Evolutionary conservation across 1,139 yeast species (phyloP).

Genomic region (Saccharomycopsis hybrid): DNA sequence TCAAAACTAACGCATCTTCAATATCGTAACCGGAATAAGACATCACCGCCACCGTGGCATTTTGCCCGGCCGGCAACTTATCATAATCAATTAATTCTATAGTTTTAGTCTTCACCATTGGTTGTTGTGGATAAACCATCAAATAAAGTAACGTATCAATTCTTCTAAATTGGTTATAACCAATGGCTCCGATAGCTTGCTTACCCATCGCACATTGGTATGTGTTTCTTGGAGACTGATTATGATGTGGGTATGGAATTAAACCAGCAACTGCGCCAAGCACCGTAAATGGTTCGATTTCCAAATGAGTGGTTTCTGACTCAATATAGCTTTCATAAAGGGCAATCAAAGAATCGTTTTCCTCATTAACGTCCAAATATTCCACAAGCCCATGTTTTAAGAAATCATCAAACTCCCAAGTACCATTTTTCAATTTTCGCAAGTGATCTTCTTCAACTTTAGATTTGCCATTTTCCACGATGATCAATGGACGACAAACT

Average conservation of each 20-base stretch:
- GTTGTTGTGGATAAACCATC: slow-evolving; percentile 98
- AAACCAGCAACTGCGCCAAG: slow-evolving; percentile 98
- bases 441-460: slow-evolving; percentile 70
- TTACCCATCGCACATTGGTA: slow-evolving; percentile 99
- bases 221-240: slow-evolving; percentile 97
- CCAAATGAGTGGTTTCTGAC: slow-evolving; percentile 71
- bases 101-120: slow-evolving; percentile 97
- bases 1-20: slow-evolving; percentile 95
- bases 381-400: slow-evolving; percentile 82
- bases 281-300: slow-evolving; percentile 93
- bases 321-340: slow-evolving; percentile 64
- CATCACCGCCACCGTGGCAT: slow-evolving; percentile 99
- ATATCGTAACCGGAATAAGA: slow-evolving; percentile 98
- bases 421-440: slow-evolving; percentile 52
- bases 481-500: slow-evolving; percentile 92
- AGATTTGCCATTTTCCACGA: slow-evolving; percentile 61
- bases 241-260: slow-evolving; percentile 99
- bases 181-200: slow-evolving; percentile 99
- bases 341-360: slow-evolving; percentile 91
- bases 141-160: slow-evolving; percentile 89
- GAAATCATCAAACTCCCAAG: slow-evolving; percentile 84
- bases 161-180: slow-evolving; percentile 91
- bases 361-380: slow-evolving; percentile 92
- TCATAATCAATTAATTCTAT: slow-evolving; percentile 93
- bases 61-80: slow-evolving; percentile 97